Conservation (phyloP, 75 land plant genomes). For the Isoetes taiwanensis region DNA sequence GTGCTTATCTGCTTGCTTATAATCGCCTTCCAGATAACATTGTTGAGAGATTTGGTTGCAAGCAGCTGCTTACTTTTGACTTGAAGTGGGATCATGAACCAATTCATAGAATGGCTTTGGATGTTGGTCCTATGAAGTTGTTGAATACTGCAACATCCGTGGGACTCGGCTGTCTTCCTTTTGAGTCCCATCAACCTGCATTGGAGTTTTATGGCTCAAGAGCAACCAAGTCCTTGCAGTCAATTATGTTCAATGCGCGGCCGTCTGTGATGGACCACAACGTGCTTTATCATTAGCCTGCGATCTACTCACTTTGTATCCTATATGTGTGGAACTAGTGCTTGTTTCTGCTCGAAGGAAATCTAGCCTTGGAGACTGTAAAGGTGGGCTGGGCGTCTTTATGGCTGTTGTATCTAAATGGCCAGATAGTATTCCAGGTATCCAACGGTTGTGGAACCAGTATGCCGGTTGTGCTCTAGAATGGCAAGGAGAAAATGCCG, state of each 20-base stretch:
- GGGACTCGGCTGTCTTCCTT: conserved; percentile 10
- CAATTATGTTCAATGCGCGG: conserved; percentile 43
- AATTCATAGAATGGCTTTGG: conserved; percentile 15
- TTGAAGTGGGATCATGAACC: conserved; percentile 46
- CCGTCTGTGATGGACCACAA: conserved; percentile 28
- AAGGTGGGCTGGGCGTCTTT: conserved; percentile 30
- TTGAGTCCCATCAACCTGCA: conserved; percentile 5
- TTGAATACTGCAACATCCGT: conserved; percentile 26
- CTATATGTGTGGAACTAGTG: conserved; percentile 48
- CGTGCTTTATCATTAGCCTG: conserved; percentile 16
- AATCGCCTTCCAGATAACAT: conserved; percentile 46
- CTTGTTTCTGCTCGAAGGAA: conserved; percentile 26
- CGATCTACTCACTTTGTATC: conserved; percentile 31
- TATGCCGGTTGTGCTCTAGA: conserved; percentile 36
- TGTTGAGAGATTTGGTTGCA: conserved; percentile 37
- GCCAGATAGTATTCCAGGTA: conserved; percentile 44
- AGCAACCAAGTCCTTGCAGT: conserved; percentile 39
- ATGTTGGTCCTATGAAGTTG: conserved; percentile 21
- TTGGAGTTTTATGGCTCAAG: conserved; percentile 7
- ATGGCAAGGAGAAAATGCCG: conserved; percentile 6
- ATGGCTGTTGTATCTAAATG: conserved; percentile 41
- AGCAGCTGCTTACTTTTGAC: conserved; percentile 39
- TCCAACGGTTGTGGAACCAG: conserved; percentile 77
- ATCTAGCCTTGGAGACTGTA: conserved; percentile 6
- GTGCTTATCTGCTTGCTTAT: conserved; percentile 47